phyloP scores from a whole-genome alignment of 306 rosid genomes.

The Adenanthera pavonina region DNA sequence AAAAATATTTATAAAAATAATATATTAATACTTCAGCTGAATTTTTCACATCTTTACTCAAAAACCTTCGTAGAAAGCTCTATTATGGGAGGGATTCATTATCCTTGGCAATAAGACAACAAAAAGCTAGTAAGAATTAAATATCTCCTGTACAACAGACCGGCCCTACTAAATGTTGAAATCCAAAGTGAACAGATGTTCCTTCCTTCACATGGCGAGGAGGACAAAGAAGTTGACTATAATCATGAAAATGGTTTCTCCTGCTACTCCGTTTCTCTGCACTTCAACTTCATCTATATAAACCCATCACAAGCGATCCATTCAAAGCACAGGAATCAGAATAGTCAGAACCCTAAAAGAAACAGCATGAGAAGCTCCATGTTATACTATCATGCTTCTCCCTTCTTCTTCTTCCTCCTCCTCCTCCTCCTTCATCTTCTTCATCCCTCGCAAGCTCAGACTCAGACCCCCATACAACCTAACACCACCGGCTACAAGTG shows the following conservation, averaged over 20 bases:
- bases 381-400: background rate
- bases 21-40: too few relatives aligned
- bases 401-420: conserved; percentile 36
- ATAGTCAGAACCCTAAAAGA: background rate
- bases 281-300: background rate
- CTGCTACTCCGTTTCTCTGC: background rate
- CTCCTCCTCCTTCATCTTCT: conserved; percentile 6
- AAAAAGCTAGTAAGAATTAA: too few relatives aligned
- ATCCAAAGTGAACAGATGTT: too few relatives aligned
- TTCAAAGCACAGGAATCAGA: background rate
- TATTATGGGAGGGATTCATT: too few relatives aligned
- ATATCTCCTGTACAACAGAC: too few relatives aligned
- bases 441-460: conserved; percentile 42
- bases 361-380: conserved; percentile 18
- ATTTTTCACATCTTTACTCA: too few relatives aligned
- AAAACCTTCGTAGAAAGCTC: too few relatives aligned
- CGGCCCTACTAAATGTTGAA: too few relatives aligned
- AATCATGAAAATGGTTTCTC: background rate
- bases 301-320: background rate
- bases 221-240: background rate
- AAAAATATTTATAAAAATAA: too few relatives aligned
- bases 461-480: background rate
- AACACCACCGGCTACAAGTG: conserved; percentile 68
- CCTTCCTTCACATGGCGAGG: too few relatives aligned
- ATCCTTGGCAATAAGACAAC: too few relatives aligned